Evolutionary conservation across 495 filamentous ascomycete species (phyloP).

Genomic region (Ascobolus immersus): DNA sequence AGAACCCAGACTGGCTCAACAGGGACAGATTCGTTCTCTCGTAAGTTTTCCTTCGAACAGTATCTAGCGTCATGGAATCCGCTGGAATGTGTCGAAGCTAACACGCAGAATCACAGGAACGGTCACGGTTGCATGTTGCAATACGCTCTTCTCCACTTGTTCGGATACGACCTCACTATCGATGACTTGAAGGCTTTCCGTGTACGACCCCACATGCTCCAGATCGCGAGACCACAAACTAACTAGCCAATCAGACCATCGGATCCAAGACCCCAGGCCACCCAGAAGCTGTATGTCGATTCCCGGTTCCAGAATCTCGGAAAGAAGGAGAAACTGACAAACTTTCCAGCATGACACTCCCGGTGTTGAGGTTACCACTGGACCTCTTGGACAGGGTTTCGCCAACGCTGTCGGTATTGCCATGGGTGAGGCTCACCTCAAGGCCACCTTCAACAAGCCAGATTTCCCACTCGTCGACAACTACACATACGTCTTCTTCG

Average conservation of each 20-base stretch:
- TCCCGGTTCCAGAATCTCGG: background rate
- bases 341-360: constrained; percentile 49
- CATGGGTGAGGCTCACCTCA: constrained; percentile 77
- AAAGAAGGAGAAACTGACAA: constrained; percentile 1
- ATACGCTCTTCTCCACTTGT: constrained; percentile 92
- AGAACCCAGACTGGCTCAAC: constrained; percentile 92
- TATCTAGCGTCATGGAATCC: background rate
- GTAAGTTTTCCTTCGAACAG: constrained; percentile 34
- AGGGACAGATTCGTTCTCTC: constrained; percentile 96
- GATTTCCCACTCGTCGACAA: constrained; percentile 79
- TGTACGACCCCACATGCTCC: constrained; percentile 27
- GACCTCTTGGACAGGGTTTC: constrained; percentile 88
- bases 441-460: constrained; percentile 87
- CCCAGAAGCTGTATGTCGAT: constrained; percentile 39
- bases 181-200: constrained; percentile 91
- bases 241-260: background rate
- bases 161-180: constrained; percentile 61
- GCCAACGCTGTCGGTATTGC: constrained; percentile 88
- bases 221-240: background rate
- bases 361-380: constrained; percentile 92
- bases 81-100: background rate
- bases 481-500: constrained; percentile 89
- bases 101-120: constrained; percentile 33
- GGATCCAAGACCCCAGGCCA: constrained; percentile 66
- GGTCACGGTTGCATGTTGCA: constrained; percentile 98